These are phyloP conservation scores for Zymoseptoria pseudotritici DNA, from an alignment of 2,329 filamentous ascomycete species.

Conservation along the genomic window DNA sequence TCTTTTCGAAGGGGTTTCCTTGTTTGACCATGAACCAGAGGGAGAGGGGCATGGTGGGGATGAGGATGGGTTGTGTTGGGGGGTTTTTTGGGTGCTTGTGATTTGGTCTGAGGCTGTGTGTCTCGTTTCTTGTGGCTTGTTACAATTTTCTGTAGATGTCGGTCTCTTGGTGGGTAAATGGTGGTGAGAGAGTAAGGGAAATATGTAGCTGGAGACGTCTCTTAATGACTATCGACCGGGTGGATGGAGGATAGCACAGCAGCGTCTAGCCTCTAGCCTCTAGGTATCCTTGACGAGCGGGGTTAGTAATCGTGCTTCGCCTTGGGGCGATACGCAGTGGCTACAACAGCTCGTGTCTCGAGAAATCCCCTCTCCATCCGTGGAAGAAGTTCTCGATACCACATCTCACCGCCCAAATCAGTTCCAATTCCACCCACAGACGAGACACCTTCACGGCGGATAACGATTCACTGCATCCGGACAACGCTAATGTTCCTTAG, in stretches of 20 bases:
- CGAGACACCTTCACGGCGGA: neutral
- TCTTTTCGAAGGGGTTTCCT: conserved; percentile 16
- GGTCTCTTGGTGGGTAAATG: neutral
- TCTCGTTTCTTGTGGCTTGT: neutral
- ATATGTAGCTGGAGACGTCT: too few relatives aligned
- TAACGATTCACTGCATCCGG: neutral
- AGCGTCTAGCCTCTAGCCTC: too few relatives aligned
- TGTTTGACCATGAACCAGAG: conserved; percentile 19
- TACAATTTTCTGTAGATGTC: neutral
- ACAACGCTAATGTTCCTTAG: too few relatives aligned
- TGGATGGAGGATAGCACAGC: neutral
- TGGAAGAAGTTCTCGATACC: neutral
- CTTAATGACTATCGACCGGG: neutral
- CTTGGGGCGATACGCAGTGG: neutral
- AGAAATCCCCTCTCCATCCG: neutral
- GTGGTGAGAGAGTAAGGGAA: neutral
- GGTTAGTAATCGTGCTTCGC: too few relatives aligned
- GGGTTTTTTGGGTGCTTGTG: neutral
- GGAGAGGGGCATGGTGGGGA: conserved; percentile 4
- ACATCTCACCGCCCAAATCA: neutral
- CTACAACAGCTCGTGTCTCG: neutral
- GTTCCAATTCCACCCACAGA: neutral
- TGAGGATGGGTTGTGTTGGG: neutral
- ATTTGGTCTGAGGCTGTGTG: neutral
- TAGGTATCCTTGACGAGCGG: too few relatives aligned